A percentile compares a stretch with the other conserved stretches of the same genome.
These are phyloP conservation scores for Neoscytalidium dimidiatum DNA, from an alignment of 2,329 filamentous ascomycete species.

Conservation along the genomic window DNA sequence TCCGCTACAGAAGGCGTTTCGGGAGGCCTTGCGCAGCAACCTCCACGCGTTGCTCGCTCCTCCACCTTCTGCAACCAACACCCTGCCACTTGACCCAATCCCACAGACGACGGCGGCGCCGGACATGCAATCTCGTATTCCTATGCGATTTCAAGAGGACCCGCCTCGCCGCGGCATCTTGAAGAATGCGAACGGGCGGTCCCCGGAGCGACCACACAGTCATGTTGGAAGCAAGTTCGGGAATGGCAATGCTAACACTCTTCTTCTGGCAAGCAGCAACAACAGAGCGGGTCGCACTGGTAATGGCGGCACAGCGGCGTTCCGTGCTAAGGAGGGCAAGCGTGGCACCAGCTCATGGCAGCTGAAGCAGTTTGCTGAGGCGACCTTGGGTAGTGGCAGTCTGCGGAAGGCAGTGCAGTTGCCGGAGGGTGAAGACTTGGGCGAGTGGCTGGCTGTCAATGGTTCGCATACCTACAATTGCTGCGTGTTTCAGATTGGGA, in stretches of 20 bases:
- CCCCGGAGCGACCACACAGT: neutral
- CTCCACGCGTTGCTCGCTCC: conserved; percentile 3
- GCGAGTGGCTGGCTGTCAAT: conserved; percentile 98
- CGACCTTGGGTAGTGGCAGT: conserved; percentile 91
- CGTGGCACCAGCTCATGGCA: conserved; percentile 92
- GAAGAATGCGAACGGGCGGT: neutral
- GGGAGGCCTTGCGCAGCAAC: conserved; percentile 29
- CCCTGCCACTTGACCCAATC: neutral
- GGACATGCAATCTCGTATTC: conserved; percentile 31
- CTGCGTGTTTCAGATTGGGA: neutral
- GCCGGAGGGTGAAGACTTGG: conserved; percentile 94
- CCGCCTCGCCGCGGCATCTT: neutral
- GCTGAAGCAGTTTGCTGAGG: conserved; percentile 95
- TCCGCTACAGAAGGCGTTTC: conserved; percentile 32
- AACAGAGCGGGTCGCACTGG: conserved; percentile 12
- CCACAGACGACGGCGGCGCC: conserved; percentile 13
- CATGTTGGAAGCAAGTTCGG: neutral
- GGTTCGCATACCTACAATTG: conserved; percentile 57
- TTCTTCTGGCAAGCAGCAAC: conserved; percentile 13
- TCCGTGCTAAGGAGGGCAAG: conserved; percentile 80
- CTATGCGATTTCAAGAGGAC: conserved; percentile 26
- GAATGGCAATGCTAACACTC: conserved; percentile 9
- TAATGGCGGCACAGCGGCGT: conserved; percentile 64
- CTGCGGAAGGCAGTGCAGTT: conserved; percentile 94
- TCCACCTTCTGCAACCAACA: neutral